Base-by-base conservation (phyloP, 2,329 filamentous ascomycete species). In the Penicillium sp. region DNA sequence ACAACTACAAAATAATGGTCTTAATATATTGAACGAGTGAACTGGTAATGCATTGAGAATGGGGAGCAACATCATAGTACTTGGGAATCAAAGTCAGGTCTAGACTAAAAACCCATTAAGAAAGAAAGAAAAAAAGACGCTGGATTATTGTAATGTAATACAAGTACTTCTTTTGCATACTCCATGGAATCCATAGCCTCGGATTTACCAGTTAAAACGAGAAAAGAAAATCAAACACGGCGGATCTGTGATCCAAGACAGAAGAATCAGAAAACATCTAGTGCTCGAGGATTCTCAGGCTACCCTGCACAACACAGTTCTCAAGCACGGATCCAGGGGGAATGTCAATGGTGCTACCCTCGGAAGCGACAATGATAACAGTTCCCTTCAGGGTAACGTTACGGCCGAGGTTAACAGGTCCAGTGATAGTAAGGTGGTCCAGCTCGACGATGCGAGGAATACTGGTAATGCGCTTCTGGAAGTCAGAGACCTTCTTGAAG, bases 401-500 rank as follows among this genome's bases (percentile, higher is more conserved):
- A 54, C 94, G 91, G 66, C 93, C 93, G 56, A 99, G 86, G 82
- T 97, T 97, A 77, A 99, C 94, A 45, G 92, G 91, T 73, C 94
- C 94, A 37, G 94, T 99, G 71, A 99, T 96, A 73, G 94, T 99
- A 59, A 99, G 86, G 76, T 99, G 94, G 62, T 81, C 79, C 52
- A 81, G 70, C 63, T 81, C 79, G 25, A 80, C 73, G 64, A 81
- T 81, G 59, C 79, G 79, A 38, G 79, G 79, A 57, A 81, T 81
- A 69, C 77, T 80, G 57, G 73, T 70, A 60, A 81, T 81, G 65
- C 75, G 76, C 72, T 80, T 81, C 74, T 81, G 78, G 77, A 81
- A 81, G 67, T 81, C 94, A 1, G 93, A 97, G 40, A 99, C 94
- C 88, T 99, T 99, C 89, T 99, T 99, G 87, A 99, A 99, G 84